phyloP scores from a whole-genome alignment of 805 yeast species.

The Teunomyces stri region DNA sequence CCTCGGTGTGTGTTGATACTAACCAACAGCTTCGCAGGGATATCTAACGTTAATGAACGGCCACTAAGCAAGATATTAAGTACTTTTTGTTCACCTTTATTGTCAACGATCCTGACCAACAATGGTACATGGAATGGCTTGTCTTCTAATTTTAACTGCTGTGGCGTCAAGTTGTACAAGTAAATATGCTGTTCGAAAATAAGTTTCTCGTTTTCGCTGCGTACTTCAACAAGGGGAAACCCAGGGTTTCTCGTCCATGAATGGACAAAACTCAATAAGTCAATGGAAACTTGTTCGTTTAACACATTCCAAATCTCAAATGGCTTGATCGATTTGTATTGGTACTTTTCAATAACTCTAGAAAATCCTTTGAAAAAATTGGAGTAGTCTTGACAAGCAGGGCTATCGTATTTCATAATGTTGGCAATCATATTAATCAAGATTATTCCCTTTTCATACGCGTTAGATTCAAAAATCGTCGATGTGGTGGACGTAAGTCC shows the following conservation, averaged over 20 bases:
- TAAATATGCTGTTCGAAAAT: conserved; percentile 39
- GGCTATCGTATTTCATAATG: conserved; percentile 32
- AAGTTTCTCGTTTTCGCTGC: conserved; percentile 22
- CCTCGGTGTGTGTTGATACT: conserved; percentile 39
- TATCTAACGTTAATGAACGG: conserved; percentile 31
- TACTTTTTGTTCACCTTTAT: conserved; percentile 27
- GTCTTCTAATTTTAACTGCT: conserved; percentile 45
- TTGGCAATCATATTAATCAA: conserved; percentile 52
- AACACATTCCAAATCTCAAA: conserved; percentile 52
- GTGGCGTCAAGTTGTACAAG: conserved; percentile 21
- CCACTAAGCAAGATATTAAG: conserved; percentile 45
- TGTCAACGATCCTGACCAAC: conserved; percentile 31
- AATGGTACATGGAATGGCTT: conserved; percentile 64
- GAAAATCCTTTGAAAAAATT: conserved; percentile 33
- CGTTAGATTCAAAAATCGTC: conserved; percentile 47
- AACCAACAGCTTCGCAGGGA: conserved; percentile 31
- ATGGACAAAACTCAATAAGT: conserved; percentile 50
- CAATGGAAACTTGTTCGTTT: conserved; percentile 33
- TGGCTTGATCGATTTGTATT: conserved; percentile 44
- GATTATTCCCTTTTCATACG: conserved; percentile 61
- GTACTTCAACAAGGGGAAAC: conserved; percentile 49
- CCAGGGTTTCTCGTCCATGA: conserved; percentile 66
- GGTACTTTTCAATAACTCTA: conserved; percentile 32
- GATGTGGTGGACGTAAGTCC: conserved; percentile 25
- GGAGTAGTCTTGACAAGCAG: conserved; percentile 19